These are phyloP conservation scores for Colletotrichum tropicale DNA, from an alignment of 2,329 filamentous ascomycete genomes.

Conservation along the genomic window DNA sequence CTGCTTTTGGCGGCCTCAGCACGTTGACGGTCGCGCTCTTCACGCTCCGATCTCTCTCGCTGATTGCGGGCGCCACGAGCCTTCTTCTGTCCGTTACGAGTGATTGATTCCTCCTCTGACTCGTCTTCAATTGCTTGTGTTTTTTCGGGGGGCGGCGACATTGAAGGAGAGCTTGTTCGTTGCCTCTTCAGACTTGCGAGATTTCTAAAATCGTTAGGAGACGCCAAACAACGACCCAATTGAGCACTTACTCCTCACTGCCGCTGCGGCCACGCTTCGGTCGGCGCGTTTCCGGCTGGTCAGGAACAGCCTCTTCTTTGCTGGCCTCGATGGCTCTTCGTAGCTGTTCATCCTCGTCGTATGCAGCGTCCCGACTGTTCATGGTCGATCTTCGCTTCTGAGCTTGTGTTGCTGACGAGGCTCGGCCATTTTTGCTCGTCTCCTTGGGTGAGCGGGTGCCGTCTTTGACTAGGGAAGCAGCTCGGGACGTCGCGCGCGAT, in stretches of 20 bases:
- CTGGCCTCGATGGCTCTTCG: constrained; percentile 93
- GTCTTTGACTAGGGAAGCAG: constrained; percentile 70
- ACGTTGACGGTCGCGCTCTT: constrained; percentile 76
- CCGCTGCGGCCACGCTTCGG: constrained; percentile 87
- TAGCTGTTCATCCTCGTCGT: constrained; percentile 91
- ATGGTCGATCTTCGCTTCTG: constrained; percentile 93
- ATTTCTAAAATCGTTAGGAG: constrained; percentile 55
- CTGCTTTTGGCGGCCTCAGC: constrained; percentile 79
- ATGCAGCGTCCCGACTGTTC: constrained; percentile 94
- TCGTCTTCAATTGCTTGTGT: constrained; percentile 59
- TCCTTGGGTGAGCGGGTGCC: constrained; percentile 57
- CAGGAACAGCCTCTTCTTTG: constrained; percentile 74
- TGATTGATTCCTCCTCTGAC: constrained; percentile 71
- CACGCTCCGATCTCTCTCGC: constrained; percentile 68
- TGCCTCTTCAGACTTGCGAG: constrained; percentile 78
- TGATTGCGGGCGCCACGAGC: constrained; percentile 64
- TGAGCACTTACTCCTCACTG: constrained; percentile 82
- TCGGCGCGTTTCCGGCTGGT: constrained; percentile 63
- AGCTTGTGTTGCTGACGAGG: constrained; percentile 55
- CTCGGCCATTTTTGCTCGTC: constrained; percentile 61
- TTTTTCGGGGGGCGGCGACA: constrained; percentile 61
- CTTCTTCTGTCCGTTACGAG: constrained; percentile 62
- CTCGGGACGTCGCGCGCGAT: constrained; percentile 63
- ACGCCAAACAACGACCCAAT: background rate
- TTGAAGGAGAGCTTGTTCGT: constrained; percentile 79